Evolutionary conservation across 2,329 filamentous ascomycete genomes (phyloP), one percentile per base, ranked within the genome.

Genomic region (Clonostachys solani): DNA sequence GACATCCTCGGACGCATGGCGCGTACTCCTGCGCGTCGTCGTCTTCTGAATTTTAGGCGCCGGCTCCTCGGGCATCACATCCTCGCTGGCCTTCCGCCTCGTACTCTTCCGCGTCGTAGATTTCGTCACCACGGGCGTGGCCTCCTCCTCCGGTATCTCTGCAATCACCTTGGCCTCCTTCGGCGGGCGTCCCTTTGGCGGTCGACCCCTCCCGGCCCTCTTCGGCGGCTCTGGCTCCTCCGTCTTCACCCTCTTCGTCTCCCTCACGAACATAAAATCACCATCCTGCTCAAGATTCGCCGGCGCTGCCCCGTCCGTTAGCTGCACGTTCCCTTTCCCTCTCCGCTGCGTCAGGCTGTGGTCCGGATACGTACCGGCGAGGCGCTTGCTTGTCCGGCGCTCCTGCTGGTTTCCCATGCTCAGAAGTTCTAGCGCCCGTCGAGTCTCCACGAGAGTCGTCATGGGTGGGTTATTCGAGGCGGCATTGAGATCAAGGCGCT

Each of bases 261-360:
- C 83, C 55, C 87, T 80, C 52, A 84, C 82, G 62, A 91, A 92
- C 49, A 82, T 74, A 57, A 92, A 92, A 52, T 88, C 88, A 57
- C 87, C 87, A 69, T 88, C 84, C 58, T 87, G 80, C 64, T 92
- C 87, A 57, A 89, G 85, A 45, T 69, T 64, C 41, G 59, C 57
- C 51, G 60, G 60, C 52, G 68, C 71, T 71, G 52, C 34, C 12
- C 16, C 36, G n/a, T 37, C 34, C 43, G 45, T 44, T 44, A 42
- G 29, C 29, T 36, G 37, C 43, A 15, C n/a, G 42, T 43, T 9
- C 16, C 38, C 43, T 47, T 37, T 45, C 10, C 17, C 44, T 46
- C 44, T 51, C 16, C 4, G 38, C 36, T 9, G 13, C 12, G 43
- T 50, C 41, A 7, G 19, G 46, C 33, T 5, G 40, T 15, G 37